These are phyloP conservation scores for Phytopythium helicoides DNA, from an alignment of 352 stramenopile genomes.

Conservation along the genomic window DNA sequence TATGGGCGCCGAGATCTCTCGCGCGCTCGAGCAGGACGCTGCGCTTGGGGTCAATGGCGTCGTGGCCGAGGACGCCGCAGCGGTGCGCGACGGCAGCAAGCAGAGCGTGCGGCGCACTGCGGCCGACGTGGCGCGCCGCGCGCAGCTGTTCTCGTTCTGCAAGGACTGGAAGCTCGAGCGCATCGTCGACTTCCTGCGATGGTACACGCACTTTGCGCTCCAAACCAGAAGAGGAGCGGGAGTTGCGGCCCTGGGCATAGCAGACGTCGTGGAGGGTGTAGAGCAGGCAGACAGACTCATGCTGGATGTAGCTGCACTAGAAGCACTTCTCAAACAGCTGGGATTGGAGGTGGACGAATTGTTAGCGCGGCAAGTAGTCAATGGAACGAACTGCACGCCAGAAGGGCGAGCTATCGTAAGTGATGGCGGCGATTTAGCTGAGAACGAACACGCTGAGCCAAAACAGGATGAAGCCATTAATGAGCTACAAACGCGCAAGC, in stretches of 20 bases:
- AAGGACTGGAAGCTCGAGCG: conserved; percentile 51
- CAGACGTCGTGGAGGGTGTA: background rate
- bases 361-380: conserved; percentile 5
- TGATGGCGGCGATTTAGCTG: background rate
- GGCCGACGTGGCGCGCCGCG: conserved; percentile 37
- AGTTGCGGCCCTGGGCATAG: background rate
- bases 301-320: conserved; percentile 24
- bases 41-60: conserved; percentile 39
- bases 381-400: conserved; percentile 1
- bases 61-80: conserved; percentile 20
- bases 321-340: conserved; percentile 39
- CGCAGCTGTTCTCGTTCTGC: conserved; percentile 57
- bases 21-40: conserved; percentile 39
- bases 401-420: conserved; percentile 2
- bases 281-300: conserved; percentile 34
- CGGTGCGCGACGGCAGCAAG: background rate
- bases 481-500: conserved; percentile 26
- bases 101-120: conserved; percentile 28
- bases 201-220: conserved; percentile 44
- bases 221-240: background rate
- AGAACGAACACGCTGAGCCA: too few relatives aligned
- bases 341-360: conserved; percentile 31
- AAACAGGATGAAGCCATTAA: conserved; percentile 3
- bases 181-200: conserved; percentile 54
- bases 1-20: conserved; percentile 48